Base-by-base conservation (phyloP, 2,329 filamentous ascomycete species). In the Colletotrichum chrysophilum region DNA sequence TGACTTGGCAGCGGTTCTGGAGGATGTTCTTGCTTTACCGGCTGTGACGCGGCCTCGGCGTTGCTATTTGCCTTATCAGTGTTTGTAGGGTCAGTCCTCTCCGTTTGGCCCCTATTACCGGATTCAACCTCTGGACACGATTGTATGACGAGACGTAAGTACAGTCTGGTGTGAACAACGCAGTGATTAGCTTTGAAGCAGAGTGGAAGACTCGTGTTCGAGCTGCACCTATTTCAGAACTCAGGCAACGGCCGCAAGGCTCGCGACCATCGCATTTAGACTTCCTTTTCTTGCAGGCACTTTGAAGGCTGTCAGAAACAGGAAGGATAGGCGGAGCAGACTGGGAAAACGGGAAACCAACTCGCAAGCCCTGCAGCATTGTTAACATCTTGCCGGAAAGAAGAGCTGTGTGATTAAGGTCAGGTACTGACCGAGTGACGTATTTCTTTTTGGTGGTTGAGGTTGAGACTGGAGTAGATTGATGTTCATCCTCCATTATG, bases 31-130 rank as follows among this genome's bases (percentile, higher is more conserved):
- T 43, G 38, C 18, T 43, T n/a, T 43, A 43, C 38, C 38, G 38
- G 5, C 18, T 43, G 38, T 43, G 38, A 43, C 1, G 5, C 18
- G 38, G 38, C 38, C 38, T 43, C 38, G 38, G 18, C 38, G 18
- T 43, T 43, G 38, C 38, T 43, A 43, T n/a, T n/a, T 43, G 3
- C 9, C 38, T 43, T 12, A 4, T 43, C 9, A 43, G 38, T 9
- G 38, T n/a, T 0, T 43, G 38, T n/a, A n/a, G 18, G 9, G 0
- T 0, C 18, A 3, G 38, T 43, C 9, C 0, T 43, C 9, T 43
- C 38, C 9, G 38, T 5, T 12, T 43, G 0, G 38, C 9, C 3
- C 38, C 0, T 6, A 10, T n/a, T 43, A 43, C 38, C 38, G 38
- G 38, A n/a, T 43, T n/a, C 9, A 43, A 1, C 16, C 38, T 43